These are phyloP conservation scores for Oenanthe javanica DNA, from an alignment of 140 eudicot species.

Conservation along the genomic window DNA sequence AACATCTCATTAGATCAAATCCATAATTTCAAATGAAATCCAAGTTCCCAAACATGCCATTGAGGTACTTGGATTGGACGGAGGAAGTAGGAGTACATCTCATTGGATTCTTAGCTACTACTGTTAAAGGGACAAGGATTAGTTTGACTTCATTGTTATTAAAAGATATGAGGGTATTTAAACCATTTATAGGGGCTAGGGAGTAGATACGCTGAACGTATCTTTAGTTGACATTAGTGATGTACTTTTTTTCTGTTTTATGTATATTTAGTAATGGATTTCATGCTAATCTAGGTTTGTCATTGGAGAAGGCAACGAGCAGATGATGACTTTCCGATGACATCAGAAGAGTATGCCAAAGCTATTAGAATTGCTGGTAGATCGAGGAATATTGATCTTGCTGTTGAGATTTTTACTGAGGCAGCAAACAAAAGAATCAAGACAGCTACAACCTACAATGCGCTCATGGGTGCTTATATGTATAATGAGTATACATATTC, in stretches of 20 bases:
- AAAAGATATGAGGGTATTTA: neutral
- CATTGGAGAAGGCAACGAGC: constrained; percentile 70
- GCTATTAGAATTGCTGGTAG: constrained; percentile 68
- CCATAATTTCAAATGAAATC: too few relatives aligned
- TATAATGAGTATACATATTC: constrained; percentile 33
- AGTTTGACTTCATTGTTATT: neutral
- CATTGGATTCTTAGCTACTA: neutral
- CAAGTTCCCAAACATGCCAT: too few relatives aligned
- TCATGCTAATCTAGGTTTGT: constrained; percentile 42
- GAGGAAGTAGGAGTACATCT: neutral
- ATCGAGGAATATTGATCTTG: constrained; percentile 52
- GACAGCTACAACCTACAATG: constrained; percentile 44
- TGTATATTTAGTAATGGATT: neutral
- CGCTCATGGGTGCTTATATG: constrained; percentile 70
- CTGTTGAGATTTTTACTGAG: constrained; percentile 59
- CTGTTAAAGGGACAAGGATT: too few relatives aligned
- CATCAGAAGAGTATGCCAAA: constrained; percentile 67
- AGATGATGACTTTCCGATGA: constrained; percentile 38
- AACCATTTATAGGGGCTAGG: neutral
- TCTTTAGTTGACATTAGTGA: too few relatives aligned
- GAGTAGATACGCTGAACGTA: too few relatives aligned
- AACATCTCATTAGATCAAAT: too few relatives aligned
- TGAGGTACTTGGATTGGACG: neutral
- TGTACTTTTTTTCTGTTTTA: too few relatives aligned
- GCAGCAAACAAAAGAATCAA: constrained; percentile 40